A percentile compares a stretch with the other conserved stretches of the same genome.
These are phyloP conservation scores for Exophiala phaeomuriformis DNA, from an alignment of 2,329 filamentous ascomycete species.

Conservation along the genomic window DNA sequence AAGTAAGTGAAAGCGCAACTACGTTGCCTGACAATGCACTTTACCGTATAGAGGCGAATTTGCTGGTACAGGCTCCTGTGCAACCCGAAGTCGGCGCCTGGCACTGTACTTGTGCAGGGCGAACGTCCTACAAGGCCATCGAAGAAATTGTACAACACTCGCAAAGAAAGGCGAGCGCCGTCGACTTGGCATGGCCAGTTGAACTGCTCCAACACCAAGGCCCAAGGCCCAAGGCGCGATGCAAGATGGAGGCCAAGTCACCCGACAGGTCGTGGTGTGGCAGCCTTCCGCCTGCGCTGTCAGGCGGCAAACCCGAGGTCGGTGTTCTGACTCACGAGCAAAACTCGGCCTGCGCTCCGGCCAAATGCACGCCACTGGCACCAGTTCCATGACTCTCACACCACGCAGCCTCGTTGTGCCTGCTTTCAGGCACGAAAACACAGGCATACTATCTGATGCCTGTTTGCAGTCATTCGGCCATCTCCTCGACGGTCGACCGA, in stretches of 20 bases:
- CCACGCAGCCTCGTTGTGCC: conserved; percentile 16
- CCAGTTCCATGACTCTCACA: conserved; percentile 16
- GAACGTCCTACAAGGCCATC: too few relatives aligned
- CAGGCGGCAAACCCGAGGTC: neutral
- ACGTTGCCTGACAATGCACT: too few relatives aligned
- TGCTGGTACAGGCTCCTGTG: too few relatives aligned
- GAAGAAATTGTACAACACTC: too few relatives aligned
- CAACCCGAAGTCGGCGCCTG: too few relatives aligned
- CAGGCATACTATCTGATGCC: conserved; percentile 8
- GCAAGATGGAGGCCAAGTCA: conserved; percentile 2
- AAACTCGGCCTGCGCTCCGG: conserved; percentile 11
- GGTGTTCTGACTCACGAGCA: conserved; percentile 17
- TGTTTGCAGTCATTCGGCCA: conserved; percentile 10
- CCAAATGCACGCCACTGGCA: conserved; percentile 11
- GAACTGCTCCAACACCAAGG: too few relatives aligned
- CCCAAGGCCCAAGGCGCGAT: too few relatives aligned
- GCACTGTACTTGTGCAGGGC: too few relatives aligned
- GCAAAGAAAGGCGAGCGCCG: too few relatives aligned
- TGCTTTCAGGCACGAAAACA: conserved; percentile 8
- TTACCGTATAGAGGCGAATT: too few relatives aligned
- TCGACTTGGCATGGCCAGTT: too few relatives aligned
- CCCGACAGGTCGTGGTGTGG: neutral
- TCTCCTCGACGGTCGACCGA: neutral
- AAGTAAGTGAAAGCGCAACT: too few relatives aligned
- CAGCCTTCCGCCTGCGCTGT: neutral